These are phyloP conservation scores for Spiraea crenata DNA, from an alignment of 331 rosid genomes.

Conservation along the genomic window DNA sequence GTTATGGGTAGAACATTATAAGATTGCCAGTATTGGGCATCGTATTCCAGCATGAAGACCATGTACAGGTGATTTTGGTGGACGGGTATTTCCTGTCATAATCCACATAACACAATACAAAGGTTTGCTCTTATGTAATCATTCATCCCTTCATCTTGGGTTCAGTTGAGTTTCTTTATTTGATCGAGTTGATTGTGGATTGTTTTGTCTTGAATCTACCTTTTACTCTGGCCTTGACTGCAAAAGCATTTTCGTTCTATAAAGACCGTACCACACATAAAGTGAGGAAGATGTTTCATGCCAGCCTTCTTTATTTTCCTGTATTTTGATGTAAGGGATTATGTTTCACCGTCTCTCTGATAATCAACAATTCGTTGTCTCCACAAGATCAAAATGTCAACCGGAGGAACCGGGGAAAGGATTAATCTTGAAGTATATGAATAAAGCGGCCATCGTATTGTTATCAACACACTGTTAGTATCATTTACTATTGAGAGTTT, in stretches of 20 bases:
- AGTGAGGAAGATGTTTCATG: slow-evolving; percentile 87
- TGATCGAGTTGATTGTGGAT: slow-evolving; percentile 34
- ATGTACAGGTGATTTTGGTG: too few species aligned
- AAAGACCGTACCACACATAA: slow-evolving; percentile 65
- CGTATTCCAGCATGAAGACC: too few species aligned
- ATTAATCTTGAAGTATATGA: not conserved
- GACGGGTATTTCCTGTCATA: too few species aligned
- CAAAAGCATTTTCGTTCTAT: slow-evolving; percentile 73
- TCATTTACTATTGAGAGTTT: too few species aligned
- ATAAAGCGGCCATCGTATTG: not conserved
- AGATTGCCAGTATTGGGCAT: too few species aligned
- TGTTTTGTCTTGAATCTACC: slow-evolving; percentile 87
- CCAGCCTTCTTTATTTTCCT: slow-evolving; percentile 93
- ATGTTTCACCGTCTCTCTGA: slow-evolving; percentile 65
- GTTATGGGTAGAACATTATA: too few species aligned
- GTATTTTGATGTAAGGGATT: slow-evolving; percentile 82
- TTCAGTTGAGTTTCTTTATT: too few species aligned
- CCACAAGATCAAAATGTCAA: slow-evolving; percentile 25
- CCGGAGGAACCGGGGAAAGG: slow-evolving; percentile 25
- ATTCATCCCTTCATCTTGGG: too few species aligned
- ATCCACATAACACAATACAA: too few species aligned
- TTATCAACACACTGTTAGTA: too few species aligned
- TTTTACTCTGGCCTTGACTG: slow-evolving; percentile 75
- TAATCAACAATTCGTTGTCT: slow-evolving; percentile 34
- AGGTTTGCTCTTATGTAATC: too few species aligned